A percentile compares a stretch with the other conserved stretches of the same genome.
These are phyloP conservation scores for Tylopilus sp. DNA, from an alignment of 1,284 basidiomycete species.

Conservation along the genomic window DNA sequence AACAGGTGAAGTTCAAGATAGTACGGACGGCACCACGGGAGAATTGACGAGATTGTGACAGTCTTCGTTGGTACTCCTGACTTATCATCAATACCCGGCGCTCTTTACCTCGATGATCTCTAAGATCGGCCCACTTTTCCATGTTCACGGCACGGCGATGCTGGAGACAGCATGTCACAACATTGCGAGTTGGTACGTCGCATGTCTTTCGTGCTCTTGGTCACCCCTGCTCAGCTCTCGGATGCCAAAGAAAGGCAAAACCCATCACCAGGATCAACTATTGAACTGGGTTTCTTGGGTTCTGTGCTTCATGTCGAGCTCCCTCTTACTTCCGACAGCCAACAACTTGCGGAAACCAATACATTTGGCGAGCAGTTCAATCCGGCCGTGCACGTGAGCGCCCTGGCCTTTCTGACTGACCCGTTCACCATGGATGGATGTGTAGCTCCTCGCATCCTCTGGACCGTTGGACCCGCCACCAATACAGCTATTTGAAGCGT, in stretches of 20 bases:
- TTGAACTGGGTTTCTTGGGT: constrained; percentile 81
- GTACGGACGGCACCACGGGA: neutral
- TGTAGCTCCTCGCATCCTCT: constrained; percentile 75
- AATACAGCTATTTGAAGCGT: constrained; percentile 70
- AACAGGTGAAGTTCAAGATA: constrained; percentile 55
- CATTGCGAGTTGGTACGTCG: constrained; percentile 75
- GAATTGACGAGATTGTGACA: constrained; percentile 33
- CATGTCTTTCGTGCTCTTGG: neutral
- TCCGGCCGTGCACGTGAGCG: constrained; percentile 44
- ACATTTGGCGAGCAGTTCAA: constrained; percentile 47
- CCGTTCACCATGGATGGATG: neutral
- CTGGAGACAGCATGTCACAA: constrained; percentile 85
- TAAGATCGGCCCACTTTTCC: constrained; percentile 75
- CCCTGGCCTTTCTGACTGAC: neutral
- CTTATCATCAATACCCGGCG: constrained; percentile 80
- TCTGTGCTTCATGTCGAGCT: constrained; percentile 69
- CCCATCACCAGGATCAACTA: constrained; percentile 55
- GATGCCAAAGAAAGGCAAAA: constrained; percentile 65
- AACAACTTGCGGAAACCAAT: constrained; percentile 60
- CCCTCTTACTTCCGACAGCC: constrained; percentile 65
- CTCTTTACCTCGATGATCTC: constrained; percentile 72
- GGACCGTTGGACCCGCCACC: constrained; percentile 68
- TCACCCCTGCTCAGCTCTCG: constrained; percentile 9
- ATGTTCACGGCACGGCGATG: constrained; percentile 72
- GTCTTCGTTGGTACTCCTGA: constrained; percentile 84